Evolutionary conservation across 805 yeast species (phyloP).

Genomic region (Kuraishia capsulata): DNA sequence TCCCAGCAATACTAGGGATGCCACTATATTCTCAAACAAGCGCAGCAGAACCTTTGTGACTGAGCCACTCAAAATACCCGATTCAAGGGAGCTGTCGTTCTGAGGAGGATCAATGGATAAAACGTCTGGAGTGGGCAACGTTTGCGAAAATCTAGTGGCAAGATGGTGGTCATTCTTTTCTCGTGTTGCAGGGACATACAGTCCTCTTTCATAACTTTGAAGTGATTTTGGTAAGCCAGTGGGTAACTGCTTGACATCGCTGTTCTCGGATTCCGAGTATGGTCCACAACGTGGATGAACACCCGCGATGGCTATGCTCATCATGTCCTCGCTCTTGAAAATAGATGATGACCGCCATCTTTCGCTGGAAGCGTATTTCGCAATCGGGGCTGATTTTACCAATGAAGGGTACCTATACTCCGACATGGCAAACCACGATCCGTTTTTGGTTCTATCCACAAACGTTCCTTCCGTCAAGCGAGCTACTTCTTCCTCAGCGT

Average conservation of each 20-base stretch:
- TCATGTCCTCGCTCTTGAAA: constrained; percentile 26
- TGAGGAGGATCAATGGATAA: constrained; percentile 11
- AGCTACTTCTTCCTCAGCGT: not conserved
- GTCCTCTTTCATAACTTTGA: not conserved
- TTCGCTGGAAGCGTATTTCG: constrained; percentile 45
- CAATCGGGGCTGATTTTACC: constrained; percentile 69
- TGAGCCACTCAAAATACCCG: not conserved
- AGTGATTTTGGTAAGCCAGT: not conserved
- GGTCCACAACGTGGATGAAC: constrained; percentile 30
- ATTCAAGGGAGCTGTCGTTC: not conserved
- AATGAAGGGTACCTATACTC: constrained; percentile 70
- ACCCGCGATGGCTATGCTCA: constrained; percentile 36
- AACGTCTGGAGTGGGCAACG: constrained; percentile 4
- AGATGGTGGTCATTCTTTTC: not conserved
- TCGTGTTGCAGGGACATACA: not conserved
- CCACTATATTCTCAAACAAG: constrained; percentile 40
- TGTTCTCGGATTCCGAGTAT: not conserved
- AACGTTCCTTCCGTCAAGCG: constrained; percentile 38
- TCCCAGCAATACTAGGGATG: constrained; percentile 27
- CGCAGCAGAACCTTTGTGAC: constrained; percentile 14
- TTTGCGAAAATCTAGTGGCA: not conserved
- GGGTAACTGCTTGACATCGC: not conserved
- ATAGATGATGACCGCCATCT: constrained; percentile 32
- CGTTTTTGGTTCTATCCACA: constrained; percentile 51
- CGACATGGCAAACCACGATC: constrained; percentile 84